A percentile compares a stretch with the other conserved stretches of the same genome.
Conservation (phyloP, 345 rosid species). For the Dovyalis caffra region DNA sequence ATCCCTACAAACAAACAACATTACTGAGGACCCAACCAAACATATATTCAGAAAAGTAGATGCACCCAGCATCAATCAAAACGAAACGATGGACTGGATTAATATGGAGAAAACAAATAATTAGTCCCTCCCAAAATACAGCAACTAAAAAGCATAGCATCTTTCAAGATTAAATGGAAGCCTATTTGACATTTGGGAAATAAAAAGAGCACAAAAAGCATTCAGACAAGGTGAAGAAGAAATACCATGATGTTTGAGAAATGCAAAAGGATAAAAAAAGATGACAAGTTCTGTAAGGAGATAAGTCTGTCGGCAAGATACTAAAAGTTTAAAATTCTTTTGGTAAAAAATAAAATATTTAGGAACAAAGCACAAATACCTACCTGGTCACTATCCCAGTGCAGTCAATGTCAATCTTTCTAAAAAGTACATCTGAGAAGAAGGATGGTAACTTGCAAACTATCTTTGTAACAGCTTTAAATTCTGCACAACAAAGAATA, state of each 20-base stretch:
- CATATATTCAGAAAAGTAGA: conserved; percentile 3
- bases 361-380: conserved; percentile 5
- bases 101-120: conserved; percentile 3
- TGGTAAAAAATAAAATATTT: not conserved
- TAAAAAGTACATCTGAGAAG: conserved; percentile 62
- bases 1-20: conserved; percentile 48
- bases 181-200: not conserved
- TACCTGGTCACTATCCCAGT: conserved; percentile 77
- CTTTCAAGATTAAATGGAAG: not conserved
- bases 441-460: conserved; percentile 90
- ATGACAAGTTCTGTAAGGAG: not conserved
- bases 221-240: not conserved
- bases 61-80: not conserved
- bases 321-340: not conserved
- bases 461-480: conserved; percentile 43
- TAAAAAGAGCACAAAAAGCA: not conserved
- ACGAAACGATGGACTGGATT: not conserved
- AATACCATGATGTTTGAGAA: not conserved
- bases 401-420: conserved; percentile 56
- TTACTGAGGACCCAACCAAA: not conserved
- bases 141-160: not conserved
- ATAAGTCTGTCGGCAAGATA: not conserved
- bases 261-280: not conserved
- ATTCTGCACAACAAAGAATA: conserved; percentile 15
- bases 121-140: not conserved